Base-by-base conservation (phyloP, 208 protist species). In the Porcisia hertigi region DNA sequence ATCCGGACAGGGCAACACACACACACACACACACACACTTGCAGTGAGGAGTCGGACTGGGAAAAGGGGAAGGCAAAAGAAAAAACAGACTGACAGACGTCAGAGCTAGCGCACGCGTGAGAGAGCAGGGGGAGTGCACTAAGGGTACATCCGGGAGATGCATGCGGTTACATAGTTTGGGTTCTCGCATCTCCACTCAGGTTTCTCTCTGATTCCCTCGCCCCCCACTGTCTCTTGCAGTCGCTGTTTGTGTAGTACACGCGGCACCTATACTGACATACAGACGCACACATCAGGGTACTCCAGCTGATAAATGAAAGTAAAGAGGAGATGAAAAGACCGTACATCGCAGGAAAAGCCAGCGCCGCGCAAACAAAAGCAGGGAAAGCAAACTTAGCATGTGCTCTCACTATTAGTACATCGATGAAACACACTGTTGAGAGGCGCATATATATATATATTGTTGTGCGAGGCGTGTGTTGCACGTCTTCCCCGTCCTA, bases 331-430 rank as follows among this genome's bases (percentile, higher is more conserved):
- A n/a, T 23, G 18, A 20, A 36, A 65, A 36, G 7, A 18, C 25
- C 11, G 58, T 36, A 43, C 36, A 25, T 67, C 11, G 7, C 39
- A 18, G 63, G 45, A 41, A n/a, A 5, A 49, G 7, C 41, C 9
- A 30, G 63, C 41, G 41, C 39, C 18, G 9, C 23, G 18, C 7
- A 41, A 64, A 59, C 3, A 58, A 76, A 1, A 25, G n/a, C 7
- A 9, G 8, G 3, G 49, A n/a, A 16, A 25, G 7, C 23, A 39
- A 55, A 3, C 20, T 2, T 67, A 7, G 16, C 63, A 23, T 67
- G 41, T 25, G 39, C 41, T 36, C 39, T 12, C 30, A 57, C 47
- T 71, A 52, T 25, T 25, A 39, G 66, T 71, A 71, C 66, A 71
- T 71, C 66, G n/a, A 34, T 57, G 30, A 7, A n/a, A 43, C 66